A percentile compares a stretch with the other conserved stretches of the same genome.
Evolutionary conservation across 2,329 filamentous ascomycete species (phyloP).

Genomic region (Diaporthe sp.): DNA sequence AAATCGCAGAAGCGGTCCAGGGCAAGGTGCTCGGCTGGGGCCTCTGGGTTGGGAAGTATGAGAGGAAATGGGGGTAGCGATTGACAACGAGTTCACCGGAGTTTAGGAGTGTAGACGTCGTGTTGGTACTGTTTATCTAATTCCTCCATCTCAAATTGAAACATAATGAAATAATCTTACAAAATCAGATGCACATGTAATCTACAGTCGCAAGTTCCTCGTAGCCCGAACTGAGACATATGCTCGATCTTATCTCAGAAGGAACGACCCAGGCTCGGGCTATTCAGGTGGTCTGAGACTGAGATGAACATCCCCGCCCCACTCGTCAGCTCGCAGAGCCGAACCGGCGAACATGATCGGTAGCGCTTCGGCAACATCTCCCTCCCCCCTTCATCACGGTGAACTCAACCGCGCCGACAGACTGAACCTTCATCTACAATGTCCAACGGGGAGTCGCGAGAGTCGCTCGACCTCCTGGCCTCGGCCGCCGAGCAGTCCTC

Average conservation of each 20-base stretch:
- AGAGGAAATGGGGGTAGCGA: conserved; percentile 52
- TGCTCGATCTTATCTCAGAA: conserved; percentile 5
- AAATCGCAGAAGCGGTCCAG: conserved; percentile 56
- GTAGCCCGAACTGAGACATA: neutral
- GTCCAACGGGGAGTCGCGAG: conserved; percentile 36
- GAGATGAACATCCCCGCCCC: conserved; percentile 16
- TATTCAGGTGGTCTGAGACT: neutral
- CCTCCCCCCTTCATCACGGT: neutral
- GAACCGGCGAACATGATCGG: conserved; percentile 22
- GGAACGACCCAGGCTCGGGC: neutral
- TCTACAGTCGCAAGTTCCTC: neutral
- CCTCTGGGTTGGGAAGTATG: conserved; percentile 59
- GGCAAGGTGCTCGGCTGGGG: conserved; percentile 65
- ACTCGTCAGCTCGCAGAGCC: conserved; percentile 10
- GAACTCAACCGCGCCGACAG: neutral
- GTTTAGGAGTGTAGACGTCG: neutral
- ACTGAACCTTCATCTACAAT: conserved; percentile 17
- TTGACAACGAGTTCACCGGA: neutral
- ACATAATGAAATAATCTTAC: neutral
- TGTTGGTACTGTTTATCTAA: neutral
- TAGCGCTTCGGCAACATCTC: conserved; percentile 25
- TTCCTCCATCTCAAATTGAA: neutral
- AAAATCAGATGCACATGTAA: neutral
- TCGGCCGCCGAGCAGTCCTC: conserved; percentile 40
- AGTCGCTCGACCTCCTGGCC: conserved; percentile 39